Base-by-base conservation (phyloP, 805 yeast species). In the Hanseniaspora pseudoguilliermondii region DNA sequence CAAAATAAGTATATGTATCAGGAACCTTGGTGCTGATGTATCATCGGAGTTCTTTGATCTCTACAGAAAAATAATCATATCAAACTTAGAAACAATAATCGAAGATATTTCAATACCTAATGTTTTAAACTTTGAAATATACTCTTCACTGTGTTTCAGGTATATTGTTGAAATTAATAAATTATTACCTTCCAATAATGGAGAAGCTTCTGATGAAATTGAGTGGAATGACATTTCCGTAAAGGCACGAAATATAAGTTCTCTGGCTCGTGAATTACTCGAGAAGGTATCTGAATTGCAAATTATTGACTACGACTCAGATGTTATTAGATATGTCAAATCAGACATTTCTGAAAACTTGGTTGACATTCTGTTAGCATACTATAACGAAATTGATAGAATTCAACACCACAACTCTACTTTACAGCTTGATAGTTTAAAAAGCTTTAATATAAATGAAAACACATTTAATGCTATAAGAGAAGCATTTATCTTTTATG, bases 1-100 rank as follows among this genome's bases (percentile, higher is more conserved):
- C 49, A 69, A 67, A 57, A 40, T 69, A 29, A 59, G 60, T 2
- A 35, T 65, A 8, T 50, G 67, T 13, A 67, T 69, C 2, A 67
- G 62, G 39, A 62, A 59, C 8, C 63, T 64, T 50, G 57, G 61
- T 2, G 46, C 67, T 18, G 68, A 67, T 29, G 56, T 67, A 44
- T 59, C 60, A 21, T 47, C 55, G 2, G 60, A 62, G 7, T 50
- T 64, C 16, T 32, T 66, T 9, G 49, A 58, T 16, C 53, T 60
- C 20, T 60, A 64, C 16, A 42, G 38, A 18, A 52, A 52, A 38
- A 10, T 42, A 9, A 53, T 64, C 43, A 48, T 53, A 3, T 60
- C 59, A 5, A 61, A 61, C 51, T 51, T 65, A 5, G 39, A 54
- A 4, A 15, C 53, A 13, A 35, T 27, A 2, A 29, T 54, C 13